A percentile compares a stretch with the other conserved stretches of the same genome.
These are phyloP conservation scores for Malassezia obtusa DNA, from an alignment of 1,284 basidiomycete genomes.

Conservation along the genomic window DNA sequence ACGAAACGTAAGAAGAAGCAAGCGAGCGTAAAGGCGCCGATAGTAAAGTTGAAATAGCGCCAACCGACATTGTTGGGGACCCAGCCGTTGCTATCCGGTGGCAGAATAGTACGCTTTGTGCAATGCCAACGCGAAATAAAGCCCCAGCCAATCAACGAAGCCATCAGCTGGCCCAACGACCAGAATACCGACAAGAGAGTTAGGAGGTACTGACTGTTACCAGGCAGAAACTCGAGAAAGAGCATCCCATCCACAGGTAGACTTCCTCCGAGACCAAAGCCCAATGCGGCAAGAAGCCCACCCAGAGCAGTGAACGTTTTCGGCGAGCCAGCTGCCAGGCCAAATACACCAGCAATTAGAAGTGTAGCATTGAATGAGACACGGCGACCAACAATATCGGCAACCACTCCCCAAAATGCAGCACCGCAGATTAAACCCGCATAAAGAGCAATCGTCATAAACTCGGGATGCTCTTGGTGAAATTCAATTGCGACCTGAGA, in stretches of 20 bases:
- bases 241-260: conserved; percentile 48
- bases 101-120: conserved; percentile 11
- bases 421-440: conserved; percentile 42
- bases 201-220: conserved; percentile 36
- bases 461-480: conserved; percentile 18
- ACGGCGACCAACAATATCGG: conserved; percentile 44
- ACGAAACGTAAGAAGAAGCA: conserved; percentile 41
- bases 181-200: conserved; percentile 46
- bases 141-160: conserved; percentile 42
- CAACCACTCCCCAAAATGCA: conserved; percentile 41
- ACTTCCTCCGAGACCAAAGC: conserved; percentile 44
- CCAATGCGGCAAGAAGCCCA: conserved; percentile 36
- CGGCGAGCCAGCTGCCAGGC: conserved; percentile 39
- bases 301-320: conserved; percentile 38
- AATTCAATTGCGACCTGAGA: conserved; percentile 40
- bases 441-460: conserved; percentile 42
- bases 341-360: conserved; percentile 43
- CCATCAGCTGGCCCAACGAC: conserved; percentile 43
- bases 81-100: conserved; percentile 21
- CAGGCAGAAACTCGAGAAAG: conserved; percentile 45
- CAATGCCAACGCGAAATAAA: conserved; percentile 45
- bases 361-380: conserved; percentile 46
- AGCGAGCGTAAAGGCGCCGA: conserved; percentile 39
- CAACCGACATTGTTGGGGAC: conserved; percentile 35
- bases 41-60: conserved; percentile 43